Base-by-base conservation (phyloP, 148 eudicot species). In the Rhododendron molle region DNA sequence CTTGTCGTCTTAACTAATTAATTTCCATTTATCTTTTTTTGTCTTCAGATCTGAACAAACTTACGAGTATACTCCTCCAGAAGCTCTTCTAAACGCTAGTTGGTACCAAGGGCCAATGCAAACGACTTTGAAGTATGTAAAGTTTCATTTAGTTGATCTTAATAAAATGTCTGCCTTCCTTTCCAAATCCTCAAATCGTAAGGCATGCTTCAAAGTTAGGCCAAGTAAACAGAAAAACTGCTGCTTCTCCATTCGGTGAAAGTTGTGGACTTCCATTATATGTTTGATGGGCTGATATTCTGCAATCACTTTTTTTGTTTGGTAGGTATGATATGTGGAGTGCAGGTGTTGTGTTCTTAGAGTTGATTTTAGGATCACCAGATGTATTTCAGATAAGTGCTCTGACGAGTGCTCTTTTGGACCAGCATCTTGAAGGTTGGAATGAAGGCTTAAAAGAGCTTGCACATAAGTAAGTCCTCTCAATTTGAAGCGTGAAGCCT, bases 321-420 rank as follows among this genome's bases (percentile, higher is more conserved):
- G 40, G 82, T 88, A 96, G 99, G 96, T 96, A 96, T 88, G 99
- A 96, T 87, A 94, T 93, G 97, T 96, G 99, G 99, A 96, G 99
- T 85, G 95, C 94, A 76, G 99, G 98, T 65, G 99, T 95, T 83
- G 95, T 96, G 71, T 90, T 95, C 87, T 87, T 96, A 87, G 99
- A 96, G 91, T 79, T 96, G 90, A 89, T 95, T 46, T 89, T 95
- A 87, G 99, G 99, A 80, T 95, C 99, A 54, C 98, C 99, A 73
- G 95, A 96, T 90, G 98, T 95, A 87, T 95, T 96, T 83, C 96
- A 95, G 91, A 93, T 96, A 90, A 95, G 91, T 85, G 81, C 95
- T 79, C 82, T 90, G 77, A 93, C 99, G 14, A 95, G 94, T 78
- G 93, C 92, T 85, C 97, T 96, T 86, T 89, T 96, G 58, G 96